Conservation (phyloP, 352 stramenopile species). For the Pythium brachiatum region DNA sequence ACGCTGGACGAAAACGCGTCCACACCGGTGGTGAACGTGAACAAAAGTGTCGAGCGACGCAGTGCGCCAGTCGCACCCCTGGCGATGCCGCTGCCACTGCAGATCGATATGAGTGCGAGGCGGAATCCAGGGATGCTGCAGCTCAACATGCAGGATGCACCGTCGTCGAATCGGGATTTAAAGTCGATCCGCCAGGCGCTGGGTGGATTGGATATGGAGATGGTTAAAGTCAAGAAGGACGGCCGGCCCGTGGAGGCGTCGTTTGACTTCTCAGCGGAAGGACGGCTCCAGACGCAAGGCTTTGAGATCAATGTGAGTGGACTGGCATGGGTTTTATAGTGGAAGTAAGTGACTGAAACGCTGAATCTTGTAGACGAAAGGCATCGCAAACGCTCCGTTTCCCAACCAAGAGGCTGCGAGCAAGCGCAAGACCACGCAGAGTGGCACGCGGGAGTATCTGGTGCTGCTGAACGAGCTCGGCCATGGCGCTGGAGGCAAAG, state of each 20-base stretch:
- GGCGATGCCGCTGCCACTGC: slow-evolving; percentile 30
- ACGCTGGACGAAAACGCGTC: slow-evolving; percentile 21
- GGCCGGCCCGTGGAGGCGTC: slow-evolving; percentile 58
- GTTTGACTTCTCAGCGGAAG: slow-evolving; percentile 80
- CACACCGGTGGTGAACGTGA: slow-evolving; percentile 25
- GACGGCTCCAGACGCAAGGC: slow-evolving; percentile 72
- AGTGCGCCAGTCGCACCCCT: background rate
- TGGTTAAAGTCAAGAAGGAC: slow-evolving; percentile 58
- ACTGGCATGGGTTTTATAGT: background rate
- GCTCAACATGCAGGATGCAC: slow-evolving; percentile 3
- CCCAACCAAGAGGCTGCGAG: slow-evolving; percentile 24
- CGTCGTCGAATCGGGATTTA: slow-evolving; percentile 12
- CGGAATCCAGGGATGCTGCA: slow-evolving; percentile 13
- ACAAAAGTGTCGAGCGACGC: slow-evolving; percentile 24
- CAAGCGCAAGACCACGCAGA: slow-evolving; percentile 17
- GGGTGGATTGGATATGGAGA: slow-evolving; percentile 58
- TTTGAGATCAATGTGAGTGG: slow-evolving; percentile 80
- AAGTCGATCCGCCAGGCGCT: slow-evolving; percentile 39
- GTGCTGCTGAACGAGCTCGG: slow-evolving; percentile 70
- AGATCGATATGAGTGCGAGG: slow-evolving; percentile 43
- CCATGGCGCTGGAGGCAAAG: slow-evolving; percentile 84
- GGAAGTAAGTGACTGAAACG: background rate
- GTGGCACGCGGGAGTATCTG: slow-evolving; percentile 66
- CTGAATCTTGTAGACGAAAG: slow-evolving; percentile 48
- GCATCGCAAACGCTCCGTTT: slow-evolving; percentile 72